Evolutionary conservation across 257 asterid genomes (phyloP), one percentile per base, ranked within the genome.

Genomic region (Petrea volubilis): DNA sequence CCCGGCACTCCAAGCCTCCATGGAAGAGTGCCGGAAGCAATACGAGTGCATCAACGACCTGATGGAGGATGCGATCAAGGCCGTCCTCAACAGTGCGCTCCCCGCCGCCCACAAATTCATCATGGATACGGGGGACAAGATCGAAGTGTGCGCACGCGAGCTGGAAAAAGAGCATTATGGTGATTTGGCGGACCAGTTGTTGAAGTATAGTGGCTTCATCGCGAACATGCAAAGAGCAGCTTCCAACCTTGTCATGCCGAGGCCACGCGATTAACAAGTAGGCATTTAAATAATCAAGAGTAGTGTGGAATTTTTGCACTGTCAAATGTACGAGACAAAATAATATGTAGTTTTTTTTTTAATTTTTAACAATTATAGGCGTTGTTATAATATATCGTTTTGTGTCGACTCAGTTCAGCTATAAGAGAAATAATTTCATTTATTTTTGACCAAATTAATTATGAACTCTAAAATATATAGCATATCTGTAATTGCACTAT

Each of bases 1-100:
- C 0, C 86, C 90, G 0, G 7, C 64, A 68, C 77, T 85, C 2
- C 86, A 82, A 38, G 64, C 82, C 2, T 83, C 90, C 0, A n/a
- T 91, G n/a, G 11, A 34, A 17, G 87, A 88, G 0, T 88, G 97
- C 82, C 11, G 46, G 36, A 89, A 80, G 0, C 88, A 82, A 17
- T 88, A 85, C 77, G 52, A 40, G 7, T 74, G 88, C 0, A 75
- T 87, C 1, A 89, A 78, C 1, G 97, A 88, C 29, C 34, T 91
- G 59, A 76, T 91, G 8, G 96, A 88, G 68, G 88, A 84, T 36
- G 78, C 89, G 0, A 73, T 71, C 6, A 60, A 64, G 3, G 76
- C 87, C 0, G 21, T 88, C 14, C 57, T 63, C 0, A 66, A 79
- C 0, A 73, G 70, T 0, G 12, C 36, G 0, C 78, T 74, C 3